Evolutionary conservation across 129 eudicot genomes (phyloP).

Genomic region (Escallonia rubra): DNA sequence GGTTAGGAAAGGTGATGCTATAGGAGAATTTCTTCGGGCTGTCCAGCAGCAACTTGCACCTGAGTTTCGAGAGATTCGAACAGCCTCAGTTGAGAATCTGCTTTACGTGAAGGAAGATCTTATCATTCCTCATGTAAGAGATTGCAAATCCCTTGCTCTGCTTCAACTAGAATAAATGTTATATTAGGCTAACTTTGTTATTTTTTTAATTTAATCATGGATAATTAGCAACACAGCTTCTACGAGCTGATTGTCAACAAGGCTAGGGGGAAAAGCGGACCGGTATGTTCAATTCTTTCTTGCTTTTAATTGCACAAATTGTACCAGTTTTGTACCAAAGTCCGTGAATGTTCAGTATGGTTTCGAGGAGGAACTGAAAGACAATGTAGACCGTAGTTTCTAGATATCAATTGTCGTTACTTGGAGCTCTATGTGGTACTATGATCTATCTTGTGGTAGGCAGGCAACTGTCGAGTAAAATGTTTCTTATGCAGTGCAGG

Average conservation of each 20-base stretch:
- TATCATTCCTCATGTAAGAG: constrained; percentile 89
- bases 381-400: background rate
- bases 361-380: background rate
- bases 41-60: constrained; percentile 99
- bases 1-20: constrained; percentile 93
- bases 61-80: constrained; percentile 94
- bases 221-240: constrained; percentile 94
- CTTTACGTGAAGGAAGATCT: constrained; percentile 97
- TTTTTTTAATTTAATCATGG: background rate
- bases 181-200: no score
- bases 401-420: background rate
- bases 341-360: background rate
- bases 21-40: constrained; percentile 90
- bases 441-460: no score
- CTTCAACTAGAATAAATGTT: background rate
- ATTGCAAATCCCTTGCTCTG: background rate
- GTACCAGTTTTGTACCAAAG: background rate
- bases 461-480: no score
- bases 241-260: constrained; percentile 94
- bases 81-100: constrained; percentile 91
- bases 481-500: no score
- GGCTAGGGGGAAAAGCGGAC: constrained; percentile 99
- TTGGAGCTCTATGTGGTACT: background rate
- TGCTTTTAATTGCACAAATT: constrained; percentile 2
- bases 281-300: constrained; percentile 38